Conservation (phyloP, 2,329 filamentous ascomycete genomes). For the Xylariaceae sp. region DNA sequence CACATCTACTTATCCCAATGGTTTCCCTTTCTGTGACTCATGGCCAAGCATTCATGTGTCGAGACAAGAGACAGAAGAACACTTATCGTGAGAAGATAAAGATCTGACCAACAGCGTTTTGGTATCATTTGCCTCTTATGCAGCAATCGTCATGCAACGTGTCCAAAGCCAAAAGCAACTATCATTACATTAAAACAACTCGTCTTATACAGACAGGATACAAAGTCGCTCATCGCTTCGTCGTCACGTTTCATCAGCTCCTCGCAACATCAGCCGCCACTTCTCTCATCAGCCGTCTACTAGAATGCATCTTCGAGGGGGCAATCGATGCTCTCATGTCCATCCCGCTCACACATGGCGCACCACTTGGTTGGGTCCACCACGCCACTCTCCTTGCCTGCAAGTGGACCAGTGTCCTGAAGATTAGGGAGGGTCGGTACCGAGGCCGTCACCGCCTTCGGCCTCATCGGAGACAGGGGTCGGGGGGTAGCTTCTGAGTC, state of each 20-base stretch:
- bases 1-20: too few relatives aligned
- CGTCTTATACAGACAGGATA: slow-evolving; percentile 6
- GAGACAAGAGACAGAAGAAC: too few relatives aligned
- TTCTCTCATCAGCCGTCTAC: too few relatives aligned
- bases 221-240: too few relatives aligned
- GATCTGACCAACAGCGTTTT: too few relatives aligned
- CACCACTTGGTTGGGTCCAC: slow-evolving; percentile 92
- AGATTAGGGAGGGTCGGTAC: slow-evolving; percentile 55
- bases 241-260: too few relatives aligned
- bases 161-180: background rate
- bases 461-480: slow-evolving; percentile 50
- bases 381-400: slow-evolving; percentile 73
- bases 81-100: too few relatives aligned
- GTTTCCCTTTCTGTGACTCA: too few relatives aligned
- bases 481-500: slow-evolving; percentile 48
- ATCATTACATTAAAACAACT: slow-evolving; percentile 7
- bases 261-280: too few relatives aligned
- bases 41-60: too few relatives aligned
- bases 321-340: slow-evolving; percentile 93
- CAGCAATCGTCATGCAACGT: background rate
- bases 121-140: slow-evolving; percentile 1
- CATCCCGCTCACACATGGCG: slow-evolving; percentile 91
- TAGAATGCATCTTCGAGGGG: slow-evolving; percentile 81
- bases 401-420: slow-evolving; percentile 64
- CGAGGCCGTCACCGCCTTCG: slow-evolving; percentile 39